Evolutionary conservation across 2,329 filamentous ascomycete genomes (phyloP).

Genomic region (Trichoderma endophyticum): DNA sequence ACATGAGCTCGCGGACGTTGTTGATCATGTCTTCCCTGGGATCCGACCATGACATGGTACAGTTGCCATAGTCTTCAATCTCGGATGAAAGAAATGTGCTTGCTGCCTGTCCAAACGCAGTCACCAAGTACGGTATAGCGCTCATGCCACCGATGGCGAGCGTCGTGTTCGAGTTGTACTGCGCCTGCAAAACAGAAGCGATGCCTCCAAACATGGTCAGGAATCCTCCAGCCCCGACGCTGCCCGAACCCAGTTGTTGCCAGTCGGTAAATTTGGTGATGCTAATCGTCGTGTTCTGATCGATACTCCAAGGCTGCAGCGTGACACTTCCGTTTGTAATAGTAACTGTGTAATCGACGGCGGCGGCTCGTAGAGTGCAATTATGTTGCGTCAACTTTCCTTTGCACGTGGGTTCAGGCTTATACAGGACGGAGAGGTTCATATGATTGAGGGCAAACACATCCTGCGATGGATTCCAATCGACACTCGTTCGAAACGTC

Average conservation of each 20-base stretch:
- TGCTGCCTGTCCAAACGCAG: neutral
- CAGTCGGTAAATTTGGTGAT: neutral
- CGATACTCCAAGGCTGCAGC: neutral
- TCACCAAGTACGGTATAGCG: neutral
- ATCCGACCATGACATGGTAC: constrained; percentile 11
- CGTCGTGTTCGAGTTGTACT: constrained; percentile 12
- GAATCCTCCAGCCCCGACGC: constrained; percentile 3
- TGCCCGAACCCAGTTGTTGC: neutral
- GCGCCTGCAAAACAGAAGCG: neutral
- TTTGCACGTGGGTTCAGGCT: neutral
- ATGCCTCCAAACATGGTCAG: constrained; percentile 12
- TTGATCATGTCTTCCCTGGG: constrained; percentile 12
- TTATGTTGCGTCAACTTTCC: neutral
- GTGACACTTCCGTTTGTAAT: neutral
- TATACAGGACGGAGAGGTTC: constrained; percentile 3
- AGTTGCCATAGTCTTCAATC: constrained; percentile 4
- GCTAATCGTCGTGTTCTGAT: neutral
- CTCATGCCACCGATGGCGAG: neutral
- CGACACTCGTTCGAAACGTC: constrained; percentile 2
- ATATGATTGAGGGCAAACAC: neutral
- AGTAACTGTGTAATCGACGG: constrained; percentile 1
- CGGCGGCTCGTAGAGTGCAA: neutral
- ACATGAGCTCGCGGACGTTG: constrained; percentile 3
- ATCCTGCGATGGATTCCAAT: neutral
- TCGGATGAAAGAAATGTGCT: constrained; percentile 1